Evolutionary conservation across 1,284 basidiomycete genomes (phyloP).

Genomic region (Trichosporon faecale): DNA sequence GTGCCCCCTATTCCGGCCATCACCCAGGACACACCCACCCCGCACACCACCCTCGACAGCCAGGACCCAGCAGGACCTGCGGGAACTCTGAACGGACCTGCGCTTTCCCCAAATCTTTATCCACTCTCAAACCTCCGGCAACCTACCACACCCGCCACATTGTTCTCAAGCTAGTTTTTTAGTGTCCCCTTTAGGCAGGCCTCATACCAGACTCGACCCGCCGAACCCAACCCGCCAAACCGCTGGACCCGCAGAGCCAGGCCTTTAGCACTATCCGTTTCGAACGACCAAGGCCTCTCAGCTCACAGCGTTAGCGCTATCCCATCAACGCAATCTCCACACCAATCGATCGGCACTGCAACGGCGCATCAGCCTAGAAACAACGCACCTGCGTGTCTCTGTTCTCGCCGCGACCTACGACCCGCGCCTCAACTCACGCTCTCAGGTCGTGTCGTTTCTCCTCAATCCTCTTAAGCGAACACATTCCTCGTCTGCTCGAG

Average conservation of each 20-base stretch:
- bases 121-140: not conserved
- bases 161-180: not conserved
- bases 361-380: not conserved
- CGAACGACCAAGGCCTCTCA: not conserved
- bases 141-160: slow-evolving; percentile 7
- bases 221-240: not conserved
- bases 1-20: slow-evolving; percentile 5
- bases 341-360: not conserved
- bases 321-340: not conserved
- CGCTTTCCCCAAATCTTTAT: slow-evolving; percentile 5
- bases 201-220: not conserved
- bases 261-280: not conserved
- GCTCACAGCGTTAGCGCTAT: not conserved
- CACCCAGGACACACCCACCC: not conserved
- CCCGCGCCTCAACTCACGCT: not conserved
- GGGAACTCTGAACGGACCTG: not conserved
- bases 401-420: no score
- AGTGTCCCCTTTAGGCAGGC: slow-evolving; percentile 5
- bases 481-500: not conserved
- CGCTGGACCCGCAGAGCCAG: not conserved
- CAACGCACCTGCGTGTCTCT: not conserved
- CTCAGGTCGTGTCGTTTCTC: not conserved
- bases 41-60: not conserved
- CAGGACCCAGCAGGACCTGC: not conserved
- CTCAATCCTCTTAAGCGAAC: not conserved